A percentile compares a stretch with the other conserved stretches of the same genome.
Evolutionary conservation across 169 alveolate genomes (phyloP).

Genomic region (Fabrea salina): DNA sequence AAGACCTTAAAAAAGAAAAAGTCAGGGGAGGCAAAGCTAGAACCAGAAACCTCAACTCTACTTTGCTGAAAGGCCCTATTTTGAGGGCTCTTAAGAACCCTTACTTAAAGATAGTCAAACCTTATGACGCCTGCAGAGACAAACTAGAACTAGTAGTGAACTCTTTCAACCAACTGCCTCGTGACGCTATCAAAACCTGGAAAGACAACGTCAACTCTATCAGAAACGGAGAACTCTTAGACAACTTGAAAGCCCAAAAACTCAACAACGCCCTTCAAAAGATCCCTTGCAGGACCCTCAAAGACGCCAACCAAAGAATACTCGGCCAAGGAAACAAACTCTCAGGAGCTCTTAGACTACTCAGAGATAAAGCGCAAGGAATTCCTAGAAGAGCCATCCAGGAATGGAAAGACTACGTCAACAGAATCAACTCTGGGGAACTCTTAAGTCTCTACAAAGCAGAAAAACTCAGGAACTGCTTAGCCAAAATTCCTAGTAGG

Average conservation of each 20-base stretch:
- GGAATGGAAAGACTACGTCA: neutral
- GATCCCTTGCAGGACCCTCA: conserved; percentile 4
- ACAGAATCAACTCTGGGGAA: neutral
- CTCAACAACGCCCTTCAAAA: conserved; percentile 7
- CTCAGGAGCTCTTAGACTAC: conserved; percentile 8
- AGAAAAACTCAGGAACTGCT: conserved; percentile 12
- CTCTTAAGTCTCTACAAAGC: neutral
- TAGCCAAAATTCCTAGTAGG: conserved; percentile 5
- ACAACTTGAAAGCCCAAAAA: neutral
- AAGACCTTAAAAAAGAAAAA: conserved; percentile 6
- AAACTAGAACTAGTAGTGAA: neutral
- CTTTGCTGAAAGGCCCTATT: neutral
- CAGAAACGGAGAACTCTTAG: neutral
- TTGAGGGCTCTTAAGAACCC: neutral
- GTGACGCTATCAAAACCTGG: conserved; percentile 11
- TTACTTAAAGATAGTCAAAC: neutral
- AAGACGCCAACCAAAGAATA: conserved; percentile 6
- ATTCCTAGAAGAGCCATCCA: conserved; percentile 14
- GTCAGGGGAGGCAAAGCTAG: conserved; percentile 12
- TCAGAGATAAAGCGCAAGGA: neutral
- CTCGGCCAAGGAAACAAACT: conserved; percentile 23
- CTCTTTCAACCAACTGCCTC: neutral
- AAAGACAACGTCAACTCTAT: neutral
- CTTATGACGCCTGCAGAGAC: no score
- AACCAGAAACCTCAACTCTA: neutral